A percentile compares a stretch with the other conserved stretches of the same genome.
phyloP scores from a whole-genome alignment of 2,329 filamentous ascomycete genomes.

The Coniosporium tulheliwenetii region DNA sequence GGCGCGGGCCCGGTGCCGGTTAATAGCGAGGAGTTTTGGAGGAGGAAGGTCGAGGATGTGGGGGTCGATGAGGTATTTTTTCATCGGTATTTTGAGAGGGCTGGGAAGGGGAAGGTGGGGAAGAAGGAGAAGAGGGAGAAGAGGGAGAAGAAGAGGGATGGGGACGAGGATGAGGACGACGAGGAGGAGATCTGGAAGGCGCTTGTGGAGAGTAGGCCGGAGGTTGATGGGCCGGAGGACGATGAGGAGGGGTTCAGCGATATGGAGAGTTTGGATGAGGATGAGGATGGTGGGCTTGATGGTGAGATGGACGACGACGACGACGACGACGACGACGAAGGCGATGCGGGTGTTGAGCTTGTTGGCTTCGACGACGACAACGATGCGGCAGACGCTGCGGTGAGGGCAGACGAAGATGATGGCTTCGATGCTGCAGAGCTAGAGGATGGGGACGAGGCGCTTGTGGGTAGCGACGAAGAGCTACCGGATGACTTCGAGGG shows the following conservation, averaged over 20 bases:
- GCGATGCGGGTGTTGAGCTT: slow-evolving; percentile 21
- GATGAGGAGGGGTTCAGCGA: slow-evolving; percentile 43
- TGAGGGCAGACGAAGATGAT: slow-evolving; percentile 26
- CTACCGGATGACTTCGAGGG: slow-evolving; percentile 33
- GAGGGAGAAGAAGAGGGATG: slow-evolving; percentile 15
- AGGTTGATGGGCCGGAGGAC: slow-evolving; percentile 49
- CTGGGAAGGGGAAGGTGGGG: slow-evolving; percentile 36
- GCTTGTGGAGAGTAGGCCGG: slow-evolving; percentile 64
- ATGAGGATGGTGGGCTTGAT: slow-evolving; percentile 34
- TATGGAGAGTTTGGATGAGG: slow-evolving; percentile 25
- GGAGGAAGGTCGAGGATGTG: slow-evolving; percentile 74
- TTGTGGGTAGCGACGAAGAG: slow-evolving; percentile 39
- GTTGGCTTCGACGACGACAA: slow-evolving; percentile 35
- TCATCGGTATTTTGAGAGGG: slow-evolving; percentile 82
- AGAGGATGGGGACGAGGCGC: slow-evolving; percentile 37
- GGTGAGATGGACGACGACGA: slow-evolving; percentile 29
- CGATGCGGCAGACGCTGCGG: slow-evolving; percentile 24
- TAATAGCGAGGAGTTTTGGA: slow-evolving; percentile 85
- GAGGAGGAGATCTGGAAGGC: slow-evolving; percentile 82
- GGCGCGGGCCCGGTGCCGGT: slow-evolving; percentile 47
- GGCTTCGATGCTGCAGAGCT: slow-evolving; percentile 14
- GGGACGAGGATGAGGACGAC: slow-evolving; percentile 20
- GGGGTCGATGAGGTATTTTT: slow-evolving; percentile 93
- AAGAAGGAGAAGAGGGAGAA: slow-evolving; percentile 29
- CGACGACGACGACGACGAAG: slow-evolving; percentile 23